phyloP scores from a whole-genome alignment of 2,329 filamentous ascomycete species.

The Ceratocystis cubensis region DNA sequence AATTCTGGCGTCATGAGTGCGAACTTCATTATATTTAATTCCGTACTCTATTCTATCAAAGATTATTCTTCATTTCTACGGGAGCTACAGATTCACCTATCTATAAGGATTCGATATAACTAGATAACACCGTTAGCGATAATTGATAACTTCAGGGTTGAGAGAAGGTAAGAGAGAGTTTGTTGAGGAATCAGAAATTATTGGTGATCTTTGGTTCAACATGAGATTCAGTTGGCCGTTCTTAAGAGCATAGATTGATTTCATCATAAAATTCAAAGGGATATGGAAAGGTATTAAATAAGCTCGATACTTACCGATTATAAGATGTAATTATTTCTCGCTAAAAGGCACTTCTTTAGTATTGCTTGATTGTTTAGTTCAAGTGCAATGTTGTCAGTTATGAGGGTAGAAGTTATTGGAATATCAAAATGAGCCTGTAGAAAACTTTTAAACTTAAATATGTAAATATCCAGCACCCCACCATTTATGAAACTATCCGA shows the following conservation, averaged over 20 bases:
- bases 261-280: conserved; percentile 38
- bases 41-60: no score
- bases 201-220: conserved; percentile 19
- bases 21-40: no score
- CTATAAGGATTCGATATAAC: not conserved
- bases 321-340: not conserved
- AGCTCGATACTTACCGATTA: conserved; percentile 10
- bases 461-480: conserved; percentile 10
- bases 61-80: no score
- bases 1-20: no score
- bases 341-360: no score
- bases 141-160: not conserved
- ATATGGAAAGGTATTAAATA: conserved; percentile 10
- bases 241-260: conserved; percentile 42
- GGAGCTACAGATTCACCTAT: no score
- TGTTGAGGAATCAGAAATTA: conserved; percentile 13
- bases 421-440: not conserved
- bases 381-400: no score
- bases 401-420: no score
- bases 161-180: not conserved
- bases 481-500: conserved; percentile 7
- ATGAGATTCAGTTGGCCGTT: conserved; percentile 51
- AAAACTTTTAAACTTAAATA: conserved; percentile 17
- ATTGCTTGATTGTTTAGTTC: no score
- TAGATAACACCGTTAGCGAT: not conserved